These are phyloP conservation scores for Talaromyces adpressus DNA, from an alignment of 495 filamentous ascomycete species.

Conservation along the genomic window DNA sequence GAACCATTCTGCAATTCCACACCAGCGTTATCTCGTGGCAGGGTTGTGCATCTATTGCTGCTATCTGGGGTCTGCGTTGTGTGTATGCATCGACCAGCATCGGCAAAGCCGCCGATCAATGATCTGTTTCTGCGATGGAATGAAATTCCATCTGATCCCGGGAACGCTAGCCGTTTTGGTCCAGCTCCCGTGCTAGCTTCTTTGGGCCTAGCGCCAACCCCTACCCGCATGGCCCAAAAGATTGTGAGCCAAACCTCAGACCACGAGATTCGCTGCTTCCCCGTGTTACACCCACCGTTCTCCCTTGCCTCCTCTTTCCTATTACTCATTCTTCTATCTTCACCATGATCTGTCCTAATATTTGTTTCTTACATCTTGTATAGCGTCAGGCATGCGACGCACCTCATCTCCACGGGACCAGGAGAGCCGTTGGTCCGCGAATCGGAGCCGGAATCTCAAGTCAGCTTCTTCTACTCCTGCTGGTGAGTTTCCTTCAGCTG, in stretches of 20 bases:
- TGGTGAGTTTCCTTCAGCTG: neutral
- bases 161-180: slow-evolving; percentile 8
- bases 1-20: neutral
- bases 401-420: slow-evolving; percentile 10
- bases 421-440: slow-evolving; percentile 3
- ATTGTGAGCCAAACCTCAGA: neutral
- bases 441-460: neutral
- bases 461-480: neutral
- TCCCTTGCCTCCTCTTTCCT: neutral
- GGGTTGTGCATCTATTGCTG: neutral
- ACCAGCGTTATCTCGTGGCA: neutral
- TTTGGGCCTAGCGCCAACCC: slow-evolving; percentile 17
- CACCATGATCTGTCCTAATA: neutral
- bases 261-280: slow-evolving; percentile 10
- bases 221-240: neutral
- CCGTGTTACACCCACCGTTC: slow-evolving; percentile 5
- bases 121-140: neutral
- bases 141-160: neutral
- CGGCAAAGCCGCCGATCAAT: neutral
- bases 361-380: neutral
- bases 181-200: slow-evolving; percentile 13
- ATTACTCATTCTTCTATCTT: neutral
- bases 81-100: neutral
- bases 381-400: slow-evolving; percentile 3
- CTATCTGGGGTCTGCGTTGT: neutral